Evolutionary conservation across 148 eudicot genomes (phyloP).

Genomic region (Rhododendron ovatum): DNA sequence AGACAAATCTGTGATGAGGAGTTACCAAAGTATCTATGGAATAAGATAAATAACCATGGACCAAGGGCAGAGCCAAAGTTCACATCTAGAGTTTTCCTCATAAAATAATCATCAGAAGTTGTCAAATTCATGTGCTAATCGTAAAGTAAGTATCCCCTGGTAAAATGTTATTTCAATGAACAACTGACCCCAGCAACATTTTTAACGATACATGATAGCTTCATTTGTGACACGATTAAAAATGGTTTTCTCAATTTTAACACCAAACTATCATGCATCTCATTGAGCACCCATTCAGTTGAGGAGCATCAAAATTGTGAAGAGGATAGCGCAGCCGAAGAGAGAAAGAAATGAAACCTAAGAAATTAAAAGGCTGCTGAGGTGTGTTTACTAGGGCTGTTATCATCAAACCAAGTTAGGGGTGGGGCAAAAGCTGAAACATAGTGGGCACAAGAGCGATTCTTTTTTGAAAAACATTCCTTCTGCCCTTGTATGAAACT

Average conservation of each 20-base stretch:
- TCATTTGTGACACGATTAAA: not conserved
- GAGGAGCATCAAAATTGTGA: not conserved
- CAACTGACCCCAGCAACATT: not conserved
- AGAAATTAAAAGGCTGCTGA: not conserved
- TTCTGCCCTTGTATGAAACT: not conserved
- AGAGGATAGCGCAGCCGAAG: not conserved
- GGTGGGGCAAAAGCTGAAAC: not conserved
- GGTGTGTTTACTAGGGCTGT: not conserved
- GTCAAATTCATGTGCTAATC: not conserved
- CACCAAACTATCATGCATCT: not conserved
- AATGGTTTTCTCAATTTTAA: not conserved
- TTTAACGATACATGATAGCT: not conserved
- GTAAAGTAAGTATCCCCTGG: not conserved
- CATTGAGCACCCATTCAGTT: not conserved
- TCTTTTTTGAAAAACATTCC: not conserved
- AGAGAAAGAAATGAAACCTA: not conserved
- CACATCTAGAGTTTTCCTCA: not conserved
- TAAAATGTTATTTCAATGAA: not conserved
- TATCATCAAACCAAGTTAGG: not conserved
- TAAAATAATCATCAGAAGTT: not conserved
- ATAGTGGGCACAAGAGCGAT: not conserved
- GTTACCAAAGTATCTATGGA: not conserved
- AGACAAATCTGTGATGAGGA: not conserved
- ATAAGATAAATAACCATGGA: not conserved
- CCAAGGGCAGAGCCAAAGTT: not conserved